Percentiles rank a stretch among this genome's conserved stretches.
Conservation (phyloP, 2,329 filamentous ascomycete genomes). For the Volutella citrinella region DNA sequence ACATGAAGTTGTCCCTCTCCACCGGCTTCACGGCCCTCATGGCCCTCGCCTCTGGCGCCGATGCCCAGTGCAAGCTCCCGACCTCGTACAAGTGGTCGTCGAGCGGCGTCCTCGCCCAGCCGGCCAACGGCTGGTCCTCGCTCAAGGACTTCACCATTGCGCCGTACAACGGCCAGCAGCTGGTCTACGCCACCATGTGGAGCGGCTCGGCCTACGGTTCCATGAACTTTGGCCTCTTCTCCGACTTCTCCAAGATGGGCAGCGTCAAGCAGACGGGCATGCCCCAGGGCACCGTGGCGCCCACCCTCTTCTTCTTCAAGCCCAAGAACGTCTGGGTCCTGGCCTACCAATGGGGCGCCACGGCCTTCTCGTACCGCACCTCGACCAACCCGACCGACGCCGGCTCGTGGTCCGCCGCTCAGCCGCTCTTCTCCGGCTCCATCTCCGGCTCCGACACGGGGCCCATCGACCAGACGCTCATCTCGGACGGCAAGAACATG, state of each 20-base stretch:
- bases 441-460: slow-evolving; percentile 51
- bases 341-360: slow-evolving; percentile 62
- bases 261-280: slow-evolving; percentile 51
- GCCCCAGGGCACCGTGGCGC: slow-evolving; percentile 48
- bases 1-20: too few relatives aligned
- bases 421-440: slow-evolving; percentile 55
- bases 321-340: slow-evolving; percentile 64
- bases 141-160: slow-evolving; percentile 62
- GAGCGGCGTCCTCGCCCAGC: slow-evolving; percentile 7
- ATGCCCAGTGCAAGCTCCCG: slow-evolving; percentile 10
- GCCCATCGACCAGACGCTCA: slow-evolving; percentile 61
- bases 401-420: slow-evolving; percentile 53
- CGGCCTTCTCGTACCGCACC: slow-evolving; percentile 58
- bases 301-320: slow-evolving; percentile 60
- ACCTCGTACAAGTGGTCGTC: slow-evolving; percentile 13
- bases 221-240: slow-evolving; percentile 55
- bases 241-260: slow-evolving; percentile 50
- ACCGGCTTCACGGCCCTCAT: too few relatives aligned
- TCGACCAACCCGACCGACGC: slow-evolving; percentile 54
- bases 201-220: slow-evolving; percentile 49
- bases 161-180: slow-evolving; percentile 53
- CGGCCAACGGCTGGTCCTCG: slow-evolving; percentile 11
- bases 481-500: slow-evolving; percentile 59
- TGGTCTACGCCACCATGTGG: slow-evolving; percentile 57
- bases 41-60: neutral